Evolutionary conservation across 169 alveolate genomes (phyloP), one percentile per base, ranked within the genome.

Genomic region (Plasmodium coatneyi): DNA sequence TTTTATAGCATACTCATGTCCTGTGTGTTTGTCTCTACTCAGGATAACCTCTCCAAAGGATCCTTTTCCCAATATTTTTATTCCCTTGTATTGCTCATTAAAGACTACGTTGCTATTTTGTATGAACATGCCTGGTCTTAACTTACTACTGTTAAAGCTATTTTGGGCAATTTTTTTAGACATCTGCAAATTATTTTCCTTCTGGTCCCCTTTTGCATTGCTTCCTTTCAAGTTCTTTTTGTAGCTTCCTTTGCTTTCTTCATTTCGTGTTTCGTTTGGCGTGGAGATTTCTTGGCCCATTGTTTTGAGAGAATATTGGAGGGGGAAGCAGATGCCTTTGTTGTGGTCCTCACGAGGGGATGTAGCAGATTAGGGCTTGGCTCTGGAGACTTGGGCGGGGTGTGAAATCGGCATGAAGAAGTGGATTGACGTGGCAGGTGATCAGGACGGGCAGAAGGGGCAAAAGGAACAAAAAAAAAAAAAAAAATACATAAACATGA

Each of bases 11-110:
- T 97, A 97, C 87, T 97, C 98, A 86, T 86, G 96, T 19, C 97
- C 97, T 16, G 99, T 98, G 52, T 95, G 96, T 41, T 97, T 95
- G 91, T 98, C 98, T 41, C 95, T 95, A 82, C 99, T 97, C 78
- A 97, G 92, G 56, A 97, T 92, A 5, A 98, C 99, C 79, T 97
- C 99, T 3, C 99, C 99, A 94, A 98, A 98, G 7, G 99, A 97
- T 10, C 99, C 99, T 83, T 98, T 98, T 1, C 99, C 99, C 49
- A 98, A 94, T 80, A 97, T 96, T 43, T 97, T 96, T 52, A 97
- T 96, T 9, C 98, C 98, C 72, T 97, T 98, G 95, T 98, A 98
- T 89, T 97, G 97, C 60, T 96, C 98, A 22, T 95, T 86, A 82
- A 96, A 97, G 16, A 97, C 95, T 6, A 97, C 97, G 71, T 96